These are phyloP conservation scores for Cladosporium austrohemisphaericum DNA, from an alignment of 2,329 filamentous ascomycete species.

Conservation along the genomic window DNA sequence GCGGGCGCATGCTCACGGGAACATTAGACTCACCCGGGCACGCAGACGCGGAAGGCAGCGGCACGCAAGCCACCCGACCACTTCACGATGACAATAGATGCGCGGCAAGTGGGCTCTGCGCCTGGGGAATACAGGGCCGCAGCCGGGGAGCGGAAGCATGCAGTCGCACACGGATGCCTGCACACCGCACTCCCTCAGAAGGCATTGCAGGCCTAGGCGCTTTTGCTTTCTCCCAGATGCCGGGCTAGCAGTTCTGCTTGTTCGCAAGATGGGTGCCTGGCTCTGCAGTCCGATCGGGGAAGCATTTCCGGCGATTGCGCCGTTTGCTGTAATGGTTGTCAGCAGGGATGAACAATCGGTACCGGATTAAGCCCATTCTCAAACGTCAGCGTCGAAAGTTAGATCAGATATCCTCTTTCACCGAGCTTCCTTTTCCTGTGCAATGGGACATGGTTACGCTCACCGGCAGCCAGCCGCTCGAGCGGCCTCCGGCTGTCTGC, in stretches of 20 bases:
- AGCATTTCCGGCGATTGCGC: not conserved
- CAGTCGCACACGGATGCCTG: slow-evolving; percentile 2
- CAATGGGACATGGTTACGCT: not conserved
- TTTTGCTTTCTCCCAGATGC: not conserved
- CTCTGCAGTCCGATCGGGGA: not conserved
- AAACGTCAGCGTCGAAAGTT: no score
- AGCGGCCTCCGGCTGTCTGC: slow-evolving; percentile 11
- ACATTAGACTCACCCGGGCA: not conserved
- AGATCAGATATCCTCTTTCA: no score
- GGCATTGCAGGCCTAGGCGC: slow-evolving; percentile 1
- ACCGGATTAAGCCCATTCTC: no score
- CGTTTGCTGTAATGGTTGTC: slow-evolving; percentile 6
- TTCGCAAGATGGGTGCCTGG: not conserved
- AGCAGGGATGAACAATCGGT: not conserved
- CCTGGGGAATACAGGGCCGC: slow-evolving; percentile 15
- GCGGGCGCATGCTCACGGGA: slow-evolving; percentile 9
- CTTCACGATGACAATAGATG: not conserved
- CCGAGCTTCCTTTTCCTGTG: not conserved
- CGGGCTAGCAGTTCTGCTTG: not conserved
- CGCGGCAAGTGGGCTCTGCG: slow-evolving; percentile 4
- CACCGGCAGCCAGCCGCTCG: slow-evolving; percentile 7
- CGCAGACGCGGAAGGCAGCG: slow-evolving; percentile 4
- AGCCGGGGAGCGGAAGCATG: slow-evolving; percentile 1
- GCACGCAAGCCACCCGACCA: slow-evolving; percentile 3
- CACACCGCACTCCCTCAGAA: slow-evolving; percentile 12